Percentiles rank a stretch among this genome's conserved stretches.
Evolutionary conservation across 108 stramenopile species (phyloP).

Genomic region (Skeletonema potamos): DNA sequence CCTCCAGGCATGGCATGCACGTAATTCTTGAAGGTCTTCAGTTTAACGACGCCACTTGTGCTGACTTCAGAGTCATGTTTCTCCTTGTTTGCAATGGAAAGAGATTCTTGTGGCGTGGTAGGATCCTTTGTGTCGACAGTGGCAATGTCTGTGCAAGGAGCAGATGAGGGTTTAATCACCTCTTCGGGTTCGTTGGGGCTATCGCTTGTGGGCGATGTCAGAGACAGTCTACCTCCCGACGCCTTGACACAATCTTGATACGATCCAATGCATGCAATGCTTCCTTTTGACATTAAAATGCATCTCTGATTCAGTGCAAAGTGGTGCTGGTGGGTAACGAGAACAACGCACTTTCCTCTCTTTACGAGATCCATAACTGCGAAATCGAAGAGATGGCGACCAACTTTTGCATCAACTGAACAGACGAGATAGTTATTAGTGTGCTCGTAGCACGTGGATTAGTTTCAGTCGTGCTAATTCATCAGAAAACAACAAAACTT

Average conservation of each 20-base stretch:
- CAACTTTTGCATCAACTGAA: constrained; percentile 84
- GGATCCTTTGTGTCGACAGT: background rate
- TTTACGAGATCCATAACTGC: constrained; percentile 50
- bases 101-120: background rate
- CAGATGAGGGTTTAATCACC: background rate
- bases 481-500: background rate
- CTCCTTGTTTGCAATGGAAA: constrained; percentile 41
- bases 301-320: constrained; percentile 52
- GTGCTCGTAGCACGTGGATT: background rate
- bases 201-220: background rate
- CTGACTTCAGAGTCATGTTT: constrained; percentile 34
- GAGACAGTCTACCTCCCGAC: constrained; percentile 27
- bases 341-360: constrained; percentile 57
- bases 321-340: constrained; percentile 91
- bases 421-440: constrained; percentile 31
- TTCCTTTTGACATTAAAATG: constrained; percentile 63
- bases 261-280: constrained; percentile 48
- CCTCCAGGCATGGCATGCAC: constrained; percentile 50
- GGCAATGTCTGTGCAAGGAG: background rate
- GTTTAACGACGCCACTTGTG: constrained; percentile 56
- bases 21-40: constrained; percentile 64
- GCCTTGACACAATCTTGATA: constrained; percentile 56
- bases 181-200: background rate
- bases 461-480: background rate
- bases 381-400: constrained; percentile 68